phyloP scores from a whole-genome alignment of 257 asterid species.

The Fraxinus quadrangulata region DNA sequence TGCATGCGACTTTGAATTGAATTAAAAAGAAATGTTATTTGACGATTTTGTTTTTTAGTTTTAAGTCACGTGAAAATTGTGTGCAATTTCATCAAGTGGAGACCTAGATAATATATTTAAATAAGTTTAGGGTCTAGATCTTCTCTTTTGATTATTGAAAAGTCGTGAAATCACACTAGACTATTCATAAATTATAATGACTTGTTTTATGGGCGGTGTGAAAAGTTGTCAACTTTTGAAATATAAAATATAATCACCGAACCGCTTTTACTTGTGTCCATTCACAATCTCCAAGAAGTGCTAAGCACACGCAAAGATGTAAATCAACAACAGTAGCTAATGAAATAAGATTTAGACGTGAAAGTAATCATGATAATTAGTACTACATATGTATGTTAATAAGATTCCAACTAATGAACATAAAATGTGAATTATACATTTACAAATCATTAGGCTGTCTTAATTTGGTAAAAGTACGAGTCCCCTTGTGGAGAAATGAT shows the following conservation, averaged over 20 bases:
- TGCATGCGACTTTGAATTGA: too few relatives aligned
- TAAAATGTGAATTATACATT: background rate
- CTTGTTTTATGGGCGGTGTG: background rate
- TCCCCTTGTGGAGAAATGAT: background rate
- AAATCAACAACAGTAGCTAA: background rate
- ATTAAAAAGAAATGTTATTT: too few relatives aligned
- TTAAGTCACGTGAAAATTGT: too few relatives aligned
- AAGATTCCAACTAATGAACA: background rate
- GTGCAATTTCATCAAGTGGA: too few relatives aligned
- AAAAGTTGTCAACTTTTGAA: background rate
- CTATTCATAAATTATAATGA: background rate
- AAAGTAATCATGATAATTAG: background rate
- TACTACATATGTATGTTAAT: background rate
- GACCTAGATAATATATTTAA: too few relatives aligned
- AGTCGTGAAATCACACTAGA: too few relatives aligned
- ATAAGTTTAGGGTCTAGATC: too few relatives aligned
- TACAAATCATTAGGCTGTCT: background rate
- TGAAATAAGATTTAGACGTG: conserved; percentile 1
- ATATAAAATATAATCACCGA: background rate
- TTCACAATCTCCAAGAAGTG: background rate
- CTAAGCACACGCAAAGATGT: background rate
- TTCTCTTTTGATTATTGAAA: too few relatives aligned
- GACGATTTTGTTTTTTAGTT: too few relatives aligned
- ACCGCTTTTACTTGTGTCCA: background rate
- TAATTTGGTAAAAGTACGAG: conserved; percentile 14